Conservation (phyloP, 176 grass and related monocot genomes). For the Musa troglodytarum region DNA sequence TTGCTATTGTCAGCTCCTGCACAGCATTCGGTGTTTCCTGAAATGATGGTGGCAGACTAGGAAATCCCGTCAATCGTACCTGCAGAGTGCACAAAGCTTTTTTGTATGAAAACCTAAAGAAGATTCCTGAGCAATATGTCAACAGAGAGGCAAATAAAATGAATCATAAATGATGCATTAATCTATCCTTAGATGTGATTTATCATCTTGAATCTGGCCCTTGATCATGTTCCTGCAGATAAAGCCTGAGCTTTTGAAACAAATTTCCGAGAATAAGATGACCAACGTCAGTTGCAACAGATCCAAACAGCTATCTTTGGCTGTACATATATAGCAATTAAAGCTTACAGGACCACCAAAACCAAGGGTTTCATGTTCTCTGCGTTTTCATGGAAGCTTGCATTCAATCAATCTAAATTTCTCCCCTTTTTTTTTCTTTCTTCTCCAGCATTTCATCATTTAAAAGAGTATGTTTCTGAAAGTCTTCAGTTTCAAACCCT, state of each 20-base stretch:
- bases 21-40: constrained; percentile 64
- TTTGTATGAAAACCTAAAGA: not conserved
- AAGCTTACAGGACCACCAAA: too few relatives aligned
- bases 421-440: not conserved
- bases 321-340: too few relatives aligned
- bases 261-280: not conserved
- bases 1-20: constrained; percentile 74
- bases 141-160: not conserved
- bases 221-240: not conserved
- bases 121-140: not conserved
- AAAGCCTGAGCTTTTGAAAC: not conserved
- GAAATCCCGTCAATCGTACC: constrained; percentile 81
- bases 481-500: not conserved
- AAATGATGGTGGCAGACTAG: constrained; percentile 73
- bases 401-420: not conserved
- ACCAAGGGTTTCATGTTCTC: too few relatives aligned
- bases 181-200: not conserved
- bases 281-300: too few relatives aligned
- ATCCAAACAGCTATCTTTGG: too few relatives aligned
- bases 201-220: not conserved
- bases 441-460: not conserved
- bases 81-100: constrained; percentile 21
- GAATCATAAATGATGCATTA: not conserved
- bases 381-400: too few relatives aligned
- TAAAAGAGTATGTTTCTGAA: not conserved